Conservation (phyloP, 2,329 filamentous ascomycete species). For the Scedosporium apiospermum region DNA sequence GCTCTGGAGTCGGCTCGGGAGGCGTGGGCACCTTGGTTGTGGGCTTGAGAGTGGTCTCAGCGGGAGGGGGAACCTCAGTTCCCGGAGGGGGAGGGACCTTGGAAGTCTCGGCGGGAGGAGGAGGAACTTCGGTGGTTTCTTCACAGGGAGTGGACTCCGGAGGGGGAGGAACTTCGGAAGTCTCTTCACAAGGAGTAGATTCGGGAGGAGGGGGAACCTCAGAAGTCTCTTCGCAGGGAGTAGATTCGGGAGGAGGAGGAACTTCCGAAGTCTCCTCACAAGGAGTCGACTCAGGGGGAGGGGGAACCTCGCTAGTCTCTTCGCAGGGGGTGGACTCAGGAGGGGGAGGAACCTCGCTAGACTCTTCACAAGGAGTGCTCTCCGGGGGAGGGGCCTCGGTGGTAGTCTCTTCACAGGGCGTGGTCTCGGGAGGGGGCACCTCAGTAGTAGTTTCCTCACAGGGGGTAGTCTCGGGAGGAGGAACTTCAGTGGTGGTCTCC, state of each 20-base stretch:
- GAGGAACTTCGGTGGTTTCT: not conserved
- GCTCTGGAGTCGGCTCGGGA: conserved; percentile 4
- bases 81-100: not conserved
- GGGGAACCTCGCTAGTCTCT: not conserved
- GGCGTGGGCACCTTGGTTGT: conserved; percentile 3
- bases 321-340: not conserved
- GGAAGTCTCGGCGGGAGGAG: not conserved
- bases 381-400: not conserved
- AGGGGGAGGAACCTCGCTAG: not conserved
- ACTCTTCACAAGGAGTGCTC: not conserved
- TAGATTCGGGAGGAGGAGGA: not conserved
- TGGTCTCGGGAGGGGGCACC: not conserved
- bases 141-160: not conserved
- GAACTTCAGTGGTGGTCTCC: not conserved
- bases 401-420: not conserved
- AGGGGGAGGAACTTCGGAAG: not conserved
- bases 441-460: not conserved
- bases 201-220: not conserved
- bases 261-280: not conserved
- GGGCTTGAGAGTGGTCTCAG: conserved; percentile 2
- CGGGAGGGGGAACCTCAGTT: conserved; percentile 1
- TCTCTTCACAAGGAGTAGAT: not conserved
- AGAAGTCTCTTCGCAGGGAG: not conserved
- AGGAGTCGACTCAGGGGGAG: not conserved
- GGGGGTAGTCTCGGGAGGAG: not conserved